These are phyloP conservation scores for Fusarium haematococcum DNA, from an alignment of 2,329 filamentous ascomycete species.

Conservation along the genomic window DNA sequence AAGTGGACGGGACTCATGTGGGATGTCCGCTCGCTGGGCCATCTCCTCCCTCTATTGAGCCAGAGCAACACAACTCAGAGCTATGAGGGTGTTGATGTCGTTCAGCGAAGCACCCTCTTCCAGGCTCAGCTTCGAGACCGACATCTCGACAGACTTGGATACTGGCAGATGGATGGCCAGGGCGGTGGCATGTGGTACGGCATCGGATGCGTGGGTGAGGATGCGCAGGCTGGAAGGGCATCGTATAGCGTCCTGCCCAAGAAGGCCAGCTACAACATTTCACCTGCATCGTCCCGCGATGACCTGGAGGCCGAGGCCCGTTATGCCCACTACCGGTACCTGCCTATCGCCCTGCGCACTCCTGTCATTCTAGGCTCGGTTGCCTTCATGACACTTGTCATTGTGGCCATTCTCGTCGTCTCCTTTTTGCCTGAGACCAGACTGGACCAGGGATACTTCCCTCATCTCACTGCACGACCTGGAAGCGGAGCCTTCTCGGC, in stretches of 20 bases:
- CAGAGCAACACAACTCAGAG: conserved; percentile 82
- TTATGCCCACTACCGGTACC: conserved; percentile 66
- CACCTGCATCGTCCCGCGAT: conserved; percentile 47
- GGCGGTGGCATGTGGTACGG: conserved; percentile 80
- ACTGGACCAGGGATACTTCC: conserved; percentile 77
- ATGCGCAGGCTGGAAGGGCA: conserved; percentile 37
- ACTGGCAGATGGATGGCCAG: conserved; percentile 80
- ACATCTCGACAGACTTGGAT: conserved; percentile 80
- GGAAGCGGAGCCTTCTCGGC: conserved; percentile 77
- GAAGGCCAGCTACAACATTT: conserved; percentile 47
- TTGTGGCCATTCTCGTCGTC: conserved; percentile 79
- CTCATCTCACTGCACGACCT: conserved; percentile 72
- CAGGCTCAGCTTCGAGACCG: conserved; percentile 64
- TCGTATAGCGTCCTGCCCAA: conserved; percentile 44
- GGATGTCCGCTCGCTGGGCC: conserved; percentile 86
- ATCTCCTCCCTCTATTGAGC: conserved; percentile 81
- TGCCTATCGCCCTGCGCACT: conserved; percentile 82
- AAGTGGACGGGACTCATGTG: conserved; percentile 82
- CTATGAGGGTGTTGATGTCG: conserved; percentile 75
- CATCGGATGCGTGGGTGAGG: conserved; percentile 67
- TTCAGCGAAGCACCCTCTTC: conserved; percentile 64
- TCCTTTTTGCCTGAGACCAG: conserved; percentile 79
- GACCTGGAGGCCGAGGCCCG: conserved; percentile 44
- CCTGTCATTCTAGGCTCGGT: conserved; percentile 74
- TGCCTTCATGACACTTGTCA: conserved; percentile 68